phyloP scores from a whole-genome alignment of 805 yeast species.

The Ogataea saltuana region DNA sequence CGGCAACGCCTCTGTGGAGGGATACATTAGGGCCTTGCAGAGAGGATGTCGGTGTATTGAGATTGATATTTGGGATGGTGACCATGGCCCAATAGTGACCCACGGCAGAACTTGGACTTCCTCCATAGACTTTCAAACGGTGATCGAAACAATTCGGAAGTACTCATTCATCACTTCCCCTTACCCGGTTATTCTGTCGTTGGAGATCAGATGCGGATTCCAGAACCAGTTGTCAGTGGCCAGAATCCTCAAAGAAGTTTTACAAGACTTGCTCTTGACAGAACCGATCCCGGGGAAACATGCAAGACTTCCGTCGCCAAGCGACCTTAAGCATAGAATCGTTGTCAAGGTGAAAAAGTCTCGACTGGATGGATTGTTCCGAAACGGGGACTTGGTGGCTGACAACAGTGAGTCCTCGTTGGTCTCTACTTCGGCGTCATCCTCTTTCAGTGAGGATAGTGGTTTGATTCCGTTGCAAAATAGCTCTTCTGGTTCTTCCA shows the following conservation, averaged over 20 bases:
- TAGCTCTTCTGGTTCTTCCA: constrained; percentile 15
- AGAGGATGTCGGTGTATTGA: constrained; percentile 95
- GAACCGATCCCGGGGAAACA: constrained; percentile 36
- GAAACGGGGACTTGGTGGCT: constrained; percentile 15
- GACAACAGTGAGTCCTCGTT: constrained; percentile 6
- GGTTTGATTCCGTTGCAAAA: constrained; percentile 3
- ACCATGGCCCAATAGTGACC: constrained; percentile 76
- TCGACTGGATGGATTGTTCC: constrained; percentile 13
- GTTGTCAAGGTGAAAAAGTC: constrained; percentile 75
- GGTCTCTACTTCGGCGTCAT: constrained; percentile 33
- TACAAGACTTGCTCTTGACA: constrained; percentile 59
- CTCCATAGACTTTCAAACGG: constrained; percentile 67
- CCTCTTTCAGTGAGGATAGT: constrained; percentile 35
- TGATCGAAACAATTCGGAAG: constrained; percentile 69
- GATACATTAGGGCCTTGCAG: constrained; percentile 81
- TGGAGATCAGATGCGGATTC: constrained; percentile 77
- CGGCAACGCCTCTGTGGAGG: constrained; percentile 86
- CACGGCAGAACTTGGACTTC: constrained; percentile 88
- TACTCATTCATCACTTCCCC: constrained; percentile 89
- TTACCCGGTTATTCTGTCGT: constrained; percentile 79
- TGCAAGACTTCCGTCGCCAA: constrained; percentile 66
- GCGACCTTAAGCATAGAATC: constrained; percentile 65
- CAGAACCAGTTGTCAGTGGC: constrained; percentile 66
- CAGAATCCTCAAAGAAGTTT: constrained; percentile 49
- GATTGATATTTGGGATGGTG: constrained; percentile 89